Base-by-base conservation (phyloP, 2,329 filamentous ascomycete species). In the Arthrobotrys iridis region DNA sequence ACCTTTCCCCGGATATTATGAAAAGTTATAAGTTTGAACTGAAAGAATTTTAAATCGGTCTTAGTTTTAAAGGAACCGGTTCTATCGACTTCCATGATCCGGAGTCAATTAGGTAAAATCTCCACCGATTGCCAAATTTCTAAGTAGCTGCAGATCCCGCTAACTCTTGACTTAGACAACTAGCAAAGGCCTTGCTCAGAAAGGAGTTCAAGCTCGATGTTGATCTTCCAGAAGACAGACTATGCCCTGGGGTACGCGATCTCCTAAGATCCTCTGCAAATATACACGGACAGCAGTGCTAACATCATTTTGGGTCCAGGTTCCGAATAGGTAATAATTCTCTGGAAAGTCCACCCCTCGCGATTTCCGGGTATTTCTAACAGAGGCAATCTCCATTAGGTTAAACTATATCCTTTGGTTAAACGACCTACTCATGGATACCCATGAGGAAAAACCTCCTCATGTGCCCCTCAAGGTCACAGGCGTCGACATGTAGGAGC, bases 351-450 rank as follows among this genome's bases (percentile, higher is more conserved):
- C n/a, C n/a, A n/a, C n/a, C n/a, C n/a, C n/a, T n/a, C n/a, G n/a
- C n/a, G n/a, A n/a, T n/a, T n/a, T n/a, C n/a, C n/a, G n/a, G n/a
- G n/a, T n/a, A n/a, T n/a, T n/a, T n/a, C n/a, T n/a, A n/a, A n/a
- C n/a, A n/a, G n/a, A n/a, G n/a, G n/a, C n/a, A n/a, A n/a, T n/a
- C n/a, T n/a, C 4, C 40, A 7, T 87, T 75, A 88, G 93, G 57
- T 90, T 96, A 81, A 95, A 94, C 80, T 99, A 99, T 81, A 88
- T 98, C 18, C 84, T 93, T 6, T 98, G 93, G 93, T 84, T 98
- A 0, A 93, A 96, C 79, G 85, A 87, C 2, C 86, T 99, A 0
- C 81, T 98, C 4, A 43, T 37, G 7, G 72, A 76, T 22, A 76
- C 72, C 33, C 72, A 68, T 30, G 28, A 20, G n/a, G 93, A 96